Base-by-base conservation (phyloP, 495 filamentous ascomycete species). In the Umbilicaria muhlenbergii region DNA sequence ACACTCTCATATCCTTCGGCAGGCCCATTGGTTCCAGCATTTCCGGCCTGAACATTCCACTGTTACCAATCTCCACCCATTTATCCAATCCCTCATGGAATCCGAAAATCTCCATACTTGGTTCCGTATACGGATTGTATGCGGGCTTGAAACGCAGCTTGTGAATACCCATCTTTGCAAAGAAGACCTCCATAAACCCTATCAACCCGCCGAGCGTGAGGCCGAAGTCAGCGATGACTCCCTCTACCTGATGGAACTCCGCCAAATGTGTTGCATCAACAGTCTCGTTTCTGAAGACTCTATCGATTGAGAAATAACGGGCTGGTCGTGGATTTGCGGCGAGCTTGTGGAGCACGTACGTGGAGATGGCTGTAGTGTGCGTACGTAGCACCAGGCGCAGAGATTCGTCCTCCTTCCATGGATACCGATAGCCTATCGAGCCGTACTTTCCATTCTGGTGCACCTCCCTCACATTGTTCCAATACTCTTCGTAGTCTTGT, bases 111-210 rank as follows among this genome's bases (percentile, higher is more conserved):
- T 95, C 88, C 84, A 95, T 87, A 58, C 76, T 82, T 10, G 91
- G 91, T 62, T 98, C 91, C n/a, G 91, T 96, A 68, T 98, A 92
- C 0, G 86, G 84, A 61, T 95, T 92, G 61, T 98, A 96, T n/a
- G 88, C 88, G 1, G 88, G 88, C 69, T 95, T 95, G 77, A 92
- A 95, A 46, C 81, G 77, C 46, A 95, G 67, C 47, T 82, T 70
- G 42, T 84, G 73, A 42, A 98, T 80, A 45, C 89, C 89, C 83
- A 98, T 93, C 66, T 93, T 93, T 21, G 64, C 70, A 61, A 95
- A 98, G 76, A 98, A 98, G 50, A 86, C 77, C 52, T 88, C 77
- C 78, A 98, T 92, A 69, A 98, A 96, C 48, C 84, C 83, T 67
- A 95, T 94, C 50, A 95, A 67, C 21, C 87, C 89, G 49, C 89